Evolutionary conservation across 2,329 filamentous ascomycete genomes (phyloP), one percentile per base, ranked within the genome.

Genomic region (Arthrobotrys sinensis): DNA sequence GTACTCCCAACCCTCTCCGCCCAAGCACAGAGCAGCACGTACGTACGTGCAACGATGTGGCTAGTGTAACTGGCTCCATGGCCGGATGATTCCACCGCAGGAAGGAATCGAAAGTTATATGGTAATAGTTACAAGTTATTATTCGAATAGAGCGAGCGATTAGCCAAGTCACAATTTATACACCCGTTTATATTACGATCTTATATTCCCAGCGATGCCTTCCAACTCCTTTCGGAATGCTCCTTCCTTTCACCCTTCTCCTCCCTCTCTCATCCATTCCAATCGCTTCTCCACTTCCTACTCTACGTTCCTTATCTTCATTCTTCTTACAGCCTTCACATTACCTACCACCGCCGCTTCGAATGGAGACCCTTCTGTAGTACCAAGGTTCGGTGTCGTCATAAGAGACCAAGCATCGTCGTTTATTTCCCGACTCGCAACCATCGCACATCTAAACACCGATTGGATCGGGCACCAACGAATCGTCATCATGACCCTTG

Each of bases 51-150:
- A 68, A 64, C 60, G 32, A 79, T 75, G 76, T 72, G 68, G 76
- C 69, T 75, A 69, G 70, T 69, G 64, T 79, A 79, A 70, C 76
- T 79, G 63, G 62, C 53, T 79, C 53, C 46, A 70, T 53, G 64
- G 53, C 68, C 36, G 43, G 75, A 28, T 50, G 24, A 64, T 78
- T 46, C 67, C 46, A 62, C 53, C n/a, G 12, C 21, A 62, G 46
- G n/a, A 62, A 50, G 40, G 53, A n/a, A 28, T 40, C 36, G 32
- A 19, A 60, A 57, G 52, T 57, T 57, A 57, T 57, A 57, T 14
- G n/a, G 52, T 21, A 57, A 38, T 38, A 38, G 52, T 38, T 57
- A 38, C 34, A 40, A 3, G 34, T 21, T 40, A 45, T 34, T 43
- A 14, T 40, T 45, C 34, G 55, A 40, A 43, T 57, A 57, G 52